A percentile compares a stretch with the other conserved stretches of the same genome.
Evolutionary conservation across 2,329 filamentous ascomycete genomes (phyloP).

Genomic region (Hypoxylon rubiginosum): DNA sequence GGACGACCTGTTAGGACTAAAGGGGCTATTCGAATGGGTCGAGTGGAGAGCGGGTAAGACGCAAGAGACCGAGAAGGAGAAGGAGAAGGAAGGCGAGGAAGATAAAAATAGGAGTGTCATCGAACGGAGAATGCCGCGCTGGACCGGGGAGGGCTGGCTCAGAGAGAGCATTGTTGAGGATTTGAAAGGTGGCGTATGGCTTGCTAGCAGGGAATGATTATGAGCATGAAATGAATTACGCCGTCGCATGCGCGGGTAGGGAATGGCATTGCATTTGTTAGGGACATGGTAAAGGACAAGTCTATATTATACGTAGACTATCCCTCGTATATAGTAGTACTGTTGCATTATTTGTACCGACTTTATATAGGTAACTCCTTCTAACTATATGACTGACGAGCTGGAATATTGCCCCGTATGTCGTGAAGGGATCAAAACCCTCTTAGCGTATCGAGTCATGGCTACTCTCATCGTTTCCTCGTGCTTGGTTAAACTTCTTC

Average conservation of each 20-base stretch:
- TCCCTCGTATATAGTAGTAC: too few relatives aligned
- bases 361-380: too few relatives aligned
- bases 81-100: conserved; percentile 34
- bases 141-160: conserved; percentile 66
- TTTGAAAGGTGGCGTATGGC: conserved; percentile 68
- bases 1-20: conserved; percentile 62
- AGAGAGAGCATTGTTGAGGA: conserved; percentile 67
- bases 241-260: neutral
- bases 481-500: too few relatives aligned
- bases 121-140: conserved; percentile 37
- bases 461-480: neutral
- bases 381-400: too few relatives aligned
- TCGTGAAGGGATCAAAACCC: too few relatives aligned
- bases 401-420: too few relatives aligned
- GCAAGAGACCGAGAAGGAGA: conserved; percentile 44
- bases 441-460: too few relatives aligned
- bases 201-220: conserved; percentile 56
- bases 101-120: conserved; percentile 13
- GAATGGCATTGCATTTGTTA: neutral
- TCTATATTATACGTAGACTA: neutral
- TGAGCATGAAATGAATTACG: conserved; percentile 5
- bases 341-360: neutral
- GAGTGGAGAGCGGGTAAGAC: conserved; percentile 57
- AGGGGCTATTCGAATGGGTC: conserved; percentile 69
- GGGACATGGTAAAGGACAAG: neutral